Base-by-base conservation (phyloP, 2,329 filamentous ascomycete genomes). In the Xenosphaeropsis pyriputrescens region DNA sequence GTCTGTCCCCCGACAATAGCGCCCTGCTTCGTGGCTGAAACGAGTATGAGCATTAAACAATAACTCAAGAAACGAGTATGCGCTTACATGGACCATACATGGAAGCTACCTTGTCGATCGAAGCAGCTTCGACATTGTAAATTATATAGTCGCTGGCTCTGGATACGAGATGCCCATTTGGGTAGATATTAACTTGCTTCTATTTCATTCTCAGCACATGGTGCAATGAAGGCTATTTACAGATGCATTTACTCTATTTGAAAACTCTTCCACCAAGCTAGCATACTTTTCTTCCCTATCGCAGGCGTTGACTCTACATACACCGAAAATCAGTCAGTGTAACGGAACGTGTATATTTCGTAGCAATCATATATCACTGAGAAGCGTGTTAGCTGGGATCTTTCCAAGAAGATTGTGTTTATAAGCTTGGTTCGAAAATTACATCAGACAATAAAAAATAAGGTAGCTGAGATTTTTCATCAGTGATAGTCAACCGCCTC, bases 391-490 rank as follows among this genome's bases (percentile, higher is more conserved):
- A 48, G 49, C 48, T 45, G 44, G 37, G 47, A 40, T 42, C 48
- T 32, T 41, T 36, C 18, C 45, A 37, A 44, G 37, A 39, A 36
- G 29, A 15, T 38, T 38, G 42, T 38, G 34, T 19, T 29, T 7
- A 7, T 3, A 14, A 32, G 12, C 30, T 15, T 15, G 30, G 14
- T 32, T 14, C 6, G 6, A n/a, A 18, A 29, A 14, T 29, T 15
- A 18, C 50, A 69, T 95, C 89, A 95, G 89, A 95, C 83, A 68
- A 71, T 68, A 60, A 56, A 63, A 81, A 74, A 73, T 77, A 81
- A 95, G 89, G 89, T 96, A 96, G 89, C 89, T 85, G 80, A 91
- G 83, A 78, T 68, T 76, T 93, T 81, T 93, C 89, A 95, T 95
- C 89, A 95, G 75, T 73, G 89, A 93, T 79, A 74, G 72, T 68